Base-by-base conservation (phyloP, 2,329 filamentous ascomycete species). In the Claviceps humidiphila region DNA sequence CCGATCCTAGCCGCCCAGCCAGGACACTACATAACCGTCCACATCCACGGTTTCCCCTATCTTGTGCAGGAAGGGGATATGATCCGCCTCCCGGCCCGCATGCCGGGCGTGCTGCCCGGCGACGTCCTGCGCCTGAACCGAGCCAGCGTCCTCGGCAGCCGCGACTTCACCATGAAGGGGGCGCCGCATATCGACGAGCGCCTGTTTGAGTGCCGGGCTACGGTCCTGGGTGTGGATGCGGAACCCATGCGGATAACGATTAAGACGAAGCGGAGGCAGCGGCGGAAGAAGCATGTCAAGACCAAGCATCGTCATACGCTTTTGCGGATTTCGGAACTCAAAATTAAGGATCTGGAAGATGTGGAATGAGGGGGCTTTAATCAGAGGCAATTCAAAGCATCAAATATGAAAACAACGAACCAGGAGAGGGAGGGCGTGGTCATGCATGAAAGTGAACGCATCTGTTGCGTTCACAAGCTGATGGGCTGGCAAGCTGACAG, bases 281-380 rank as follows among this genome's bases (percentile, higher is more conserved):
- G 87, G 63, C 77, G 85, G 64, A 77, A 80, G 49, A 88, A 82
- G 74, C 81, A 78, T 54, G 85, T 93, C 9, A 84, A 77, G 72
- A 96, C 89, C 74, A 96, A 98, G 78, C 88, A 95, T 66, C 77
- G 80, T 62, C 95, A 86, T 68, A 98, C 93, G 2, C 80, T 95
- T 22, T 64, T 98, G 68, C 78, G 83, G 63, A 85, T 98, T 57
- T 85, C 85, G 64, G 87, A 97, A 69, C 65, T 97, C 57, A 84
- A 78, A 64, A 75, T 95, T 53, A 74, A 74, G 58, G 63, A 60
- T 22, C 56, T 66, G 48, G 71, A 70, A 48, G 69, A 74, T 49
- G 61, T 73, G 50, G 67, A 49, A 20, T 51, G 41, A 40, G 16
- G 8, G 13, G 37, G 22, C 3, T 8, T 20, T n/a, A 11, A 34